These are phyloP conservation scores for Hypoxylon cercidicola DNA, from an alignment of 495 filamentous ascomycete genomes.

Conservation along the genomic window DNA sequence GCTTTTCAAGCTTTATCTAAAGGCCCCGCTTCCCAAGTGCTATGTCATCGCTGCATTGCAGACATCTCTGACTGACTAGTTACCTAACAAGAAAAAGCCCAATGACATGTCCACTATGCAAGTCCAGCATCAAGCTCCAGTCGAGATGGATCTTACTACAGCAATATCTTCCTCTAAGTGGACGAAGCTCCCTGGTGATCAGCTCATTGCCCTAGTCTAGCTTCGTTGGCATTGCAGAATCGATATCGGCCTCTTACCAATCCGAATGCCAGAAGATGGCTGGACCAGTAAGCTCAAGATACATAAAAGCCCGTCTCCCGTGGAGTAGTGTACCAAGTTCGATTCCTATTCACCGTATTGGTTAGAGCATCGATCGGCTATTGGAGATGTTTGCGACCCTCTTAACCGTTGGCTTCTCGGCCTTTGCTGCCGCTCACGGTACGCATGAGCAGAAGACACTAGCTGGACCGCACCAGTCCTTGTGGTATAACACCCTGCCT, in stretches of 20 bases:
- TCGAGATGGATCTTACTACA: constrained; percentile 29
- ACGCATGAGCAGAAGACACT: constrained; percentile 55
- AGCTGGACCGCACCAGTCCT: constrained; percentile 59
- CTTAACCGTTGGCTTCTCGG: constrained; percentile 38
- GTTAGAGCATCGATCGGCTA: constrained; percentile 9
- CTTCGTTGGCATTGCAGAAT: constrained; percentile 30
- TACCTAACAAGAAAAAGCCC: constrained; percentile 38
- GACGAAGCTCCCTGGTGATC: constrained; percentile 24
- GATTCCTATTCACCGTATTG: background rate
- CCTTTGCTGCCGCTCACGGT: constrained; percentile 45
- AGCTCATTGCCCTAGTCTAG: constrained; percentile 34
- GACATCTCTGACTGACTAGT: constrained; percentile 32
- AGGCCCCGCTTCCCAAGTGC: constrained; percentile 28
- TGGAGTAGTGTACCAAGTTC: constrained; percentile 6
- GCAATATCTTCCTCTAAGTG: constrained; percentile 29
- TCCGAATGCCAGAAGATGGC: constrained; percentile 11
- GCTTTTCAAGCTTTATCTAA: constrained; percentile 33
- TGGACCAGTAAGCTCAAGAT: constrained; percentile 20
- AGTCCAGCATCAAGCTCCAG: constrained; percentile 35
- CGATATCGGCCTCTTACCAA: constrained; percentile 35
- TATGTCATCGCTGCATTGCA: constrained; percentile 31
- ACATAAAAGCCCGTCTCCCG: constrained; percentile 8
- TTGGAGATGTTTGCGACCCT: constrained; percentile 41
- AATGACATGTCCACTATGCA: constrained; percentile 43
- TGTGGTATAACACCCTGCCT: constrained; percentile 65